These are phyloP conservation scores for Cryptosporidium canis DNA, from an alignment of 169 alveolate species.

Conservation along the genomic window DNA sequence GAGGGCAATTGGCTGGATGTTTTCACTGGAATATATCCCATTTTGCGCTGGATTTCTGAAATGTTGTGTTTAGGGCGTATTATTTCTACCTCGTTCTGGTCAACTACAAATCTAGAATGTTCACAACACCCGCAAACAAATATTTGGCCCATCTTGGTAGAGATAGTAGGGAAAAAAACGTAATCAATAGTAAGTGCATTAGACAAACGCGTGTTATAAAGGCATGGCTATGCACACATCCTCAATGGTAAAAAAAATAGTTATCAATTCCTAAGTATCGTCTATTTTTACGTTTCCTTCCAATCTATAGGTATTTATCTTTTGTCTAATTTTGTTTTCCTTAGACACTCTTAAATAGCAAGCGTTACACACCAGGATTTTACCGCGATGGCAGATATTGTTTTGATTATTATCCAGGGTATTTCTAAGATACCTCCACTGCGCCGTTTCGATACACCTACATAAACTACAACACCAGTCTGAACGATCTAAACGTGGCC, in stretches of 20 bases:
- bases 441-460: slow-evolving; percentile 67
- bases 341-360: slow-evolving; percentile 73
- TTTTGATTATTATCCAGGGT: slow-evolving; percentile 38
- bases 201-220: slow-evolving; percentile 2
- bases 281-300: slow-evolving; percentile 56
- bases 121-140: slow-evolving; percentile 33
- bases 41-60: slow-evolving; percentile 31
- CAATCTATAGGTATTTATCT: slow-evolving; percentile 28
- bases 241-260: neutral
- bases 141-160: slow-evolving; percentile 29
- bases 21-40: slow-evolving; percentile 65
- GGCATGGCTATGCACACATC: slow-evolving; percentile 48
- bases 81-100: slow-evolving; percentile 66
- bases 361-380: slow-evolving; percentile 74
- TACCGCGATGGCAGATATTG: slow-evolving; percentile 66
- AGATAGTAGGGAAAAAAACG: neutral
- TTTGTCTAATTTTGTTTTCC: slow-evolving; percentile 69
- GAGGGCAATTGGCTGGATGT: slow-evolving; percentile 65
- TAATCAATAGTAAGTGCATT: neutral
- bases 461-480: slow-evolving; percentile 72
- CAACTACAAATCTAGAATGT: slow-evolving; percentile 40
- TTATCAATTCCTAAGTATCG: slow-evolving; percentile 24
- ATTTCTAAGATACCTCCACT: slow-evolving; percentile 65
- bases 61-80: slow-evolving; percentile 20
- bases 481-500: slow-evolving; percentile 67